Evolutionary conservation across 192 early-diverging fungal species (phyloP).

Genomic region (Gaertneriomyces semiglobifer): DNA sequence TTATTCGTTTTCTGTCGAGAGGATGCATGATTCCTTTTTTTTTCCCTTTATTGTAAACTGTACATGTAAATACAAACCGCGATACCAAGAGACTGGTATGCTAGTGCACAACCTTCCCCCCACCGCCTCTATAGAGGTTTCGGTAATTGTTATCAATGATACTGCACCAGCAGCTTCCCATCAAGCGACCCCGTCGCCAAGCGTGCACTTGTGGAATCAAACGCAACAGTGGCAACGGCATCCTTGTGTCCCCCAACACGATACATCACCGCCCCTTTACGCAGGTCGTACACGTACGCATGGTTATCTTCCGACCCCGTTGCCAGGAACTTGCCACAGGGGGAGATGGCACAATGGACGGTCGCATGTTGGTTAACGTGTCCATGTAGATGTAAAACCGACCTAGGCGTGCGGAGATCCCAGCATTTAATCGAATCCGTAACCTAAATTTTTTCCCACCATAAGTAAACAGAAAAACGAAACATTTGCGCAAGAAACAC

Average conservation of each 20-base stretch:
- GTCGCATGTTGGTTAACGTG: constrained; percentile 34
- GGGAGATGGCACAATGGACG: constrained; percentile 30
- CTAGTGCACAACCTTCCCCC: no score
- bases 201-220: constrained; percentile 10
- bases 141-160: no score
- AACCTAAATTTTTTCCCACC: background rate
- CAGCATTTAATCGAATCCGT: constrained; percentile 35
- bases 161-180: constrained; percentile 9
- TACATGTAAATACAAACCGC: no score
- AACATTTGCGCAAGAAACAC: no score
- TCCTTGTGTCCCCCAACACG: constrained; percentile 21
- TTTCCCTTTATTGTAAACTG: no score
- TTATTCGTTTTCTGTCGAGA: no score
- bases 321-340: constrained; percentile 35
- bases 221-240: constrained; percentile 32
- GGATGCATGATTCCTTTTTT: no score
- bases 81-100: no score
- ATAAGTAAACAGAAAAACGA: constrained; percentile 6
- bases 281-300: constrained; percentile 40
- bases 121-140: no score
- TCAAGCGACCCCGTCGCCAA: constrained; percentile 25
- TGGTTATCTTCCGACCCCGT: constrained; percentile 44
- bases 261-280: constrained; percentile 20
- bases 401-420: constrained; percentile 31
- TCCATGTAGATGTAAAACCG: constrained; percentile 34